Evolutionary conservation across 1,284 basidiomycete genomes (phyloP).

Genomic region (Heterobasidion parviporum): DNA sequence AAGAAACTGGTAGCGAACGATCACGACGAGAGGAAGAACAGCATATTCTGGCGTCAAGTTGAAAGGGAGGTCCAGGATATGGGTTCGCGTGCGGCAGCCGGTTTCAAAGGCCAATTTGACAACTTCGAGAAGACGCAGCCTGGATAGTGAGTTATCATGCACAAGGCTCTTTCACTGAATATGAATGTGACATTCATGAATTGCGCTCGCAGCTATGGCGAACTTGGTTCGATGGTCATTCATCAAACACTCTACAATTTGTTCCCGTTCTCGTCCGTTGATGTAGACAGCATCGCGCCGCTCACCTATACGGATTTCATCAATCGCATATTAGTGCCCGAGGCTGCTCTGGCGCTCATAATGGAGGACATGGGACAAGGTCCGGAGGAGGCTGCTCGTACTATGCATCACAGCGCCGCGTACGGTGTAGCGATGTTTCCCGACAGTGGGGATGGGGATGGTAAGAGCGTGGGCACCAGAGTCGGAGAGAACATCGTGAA

Average conservation of each 20-base stretch:
- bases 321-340: constrained; percentile 66
- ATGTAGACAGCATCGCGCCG: constrained; percentile 44
- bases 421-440: constrained; percentile 80
- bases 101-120: constrained; percentile 63
- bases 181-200: background rate
- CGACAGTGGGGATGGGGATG: constrained; percentile 28
- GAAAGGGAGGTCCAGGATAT: constrained; percentile 51
- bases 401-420: constrained; percentile 62
- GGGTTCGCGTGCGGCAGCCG: constrained; percentile 54
- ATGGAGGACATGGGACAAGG: constrained; percentile 52
- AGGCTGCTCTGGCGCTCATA: constrained; percentile 64
- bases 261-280: constrained; percentile 55
- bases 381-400: constrained; percentile 35
- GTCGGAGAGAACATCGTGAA: constrained; percentile 43
- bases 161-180: background rate
- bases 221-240: constrained; percentile 69
- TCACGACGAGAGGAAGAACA: constrained; percentile 26
- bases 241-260: constrained; percentile 67
- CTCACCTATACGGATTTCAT: constrained; percentile 65
- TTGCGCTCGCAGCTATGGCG: constrained; percentile 56
- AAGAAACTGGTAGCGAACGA: constrained; percentile 8
- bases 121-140: constrained; percentile 72
- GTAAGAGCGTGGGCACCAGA: background rate
- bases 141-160: constrained; percentile 57
- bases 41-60: constrained; percentile 62